A percentile compares a stretch with the other conserved stretches of the same genome.
These are phyloP conservation scores for Rhizophagus prolifer DNA, from an alignment of 192 early-diverging fungal genomes.

Conservation along the genomic window DNA sequence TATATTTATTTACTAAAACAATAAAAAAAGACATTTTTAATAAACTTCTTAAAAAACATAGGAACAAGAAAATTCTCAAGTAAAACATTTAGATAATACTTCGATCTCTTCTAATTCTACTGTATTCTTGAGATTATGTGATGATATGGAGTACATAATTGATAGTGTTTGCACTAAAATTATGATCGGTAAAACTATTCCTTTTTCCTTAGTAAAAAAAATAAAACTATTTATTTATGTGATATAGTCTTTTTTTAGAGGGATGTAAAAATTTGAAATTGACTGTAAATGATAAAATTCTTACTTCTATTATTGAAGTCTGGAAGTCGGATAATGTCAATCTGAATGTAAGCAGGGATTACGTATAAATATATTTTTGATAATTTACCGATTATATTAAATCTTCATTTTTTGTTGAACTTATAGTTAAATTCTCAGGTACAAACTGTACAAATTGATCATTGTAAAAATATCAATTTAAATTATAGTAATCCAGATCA, in stretches of 20 bases:
- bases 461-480: conserved; percentile 25
- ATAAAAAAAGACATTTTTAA: not conserved
- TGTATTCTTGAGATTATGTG: conserved; percentile 21
- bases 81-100: conserved; percentile 3
- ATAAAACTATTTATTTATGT: not conserved
- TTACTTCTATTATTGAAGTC: conserved; percentile 26
- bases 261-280: conserved; percentile 22
- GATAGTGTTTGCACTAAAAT: conserved; percentile 20
- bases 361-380: not conserved
- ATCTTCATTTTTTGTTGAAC: too few species aligned
- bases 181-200: conserved; percentile 22
- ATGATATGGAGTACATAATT: conserved; percentile 15
- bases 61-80: conserved; percentile 7
- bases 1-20: not conserved
- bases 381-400: not conserved
- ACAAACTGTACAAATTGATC: conserved; percentile 27
- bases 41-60: not conserved
- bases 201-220: not conserved
- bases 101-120: conserved; percentile 19
- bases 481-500: not conserved
- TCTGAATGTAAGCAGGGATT: not conserved
- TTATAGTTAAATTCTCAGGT: conserved; percentile 27
- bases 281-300: conserved; percentile 22
- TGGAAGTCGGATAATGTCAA: conserved; percentile 19
- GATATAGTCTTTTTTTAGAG: not conserved